phyloP scores from a whole-genome alignment of 306 rosid species.

The Vigna mungo region DNA sequence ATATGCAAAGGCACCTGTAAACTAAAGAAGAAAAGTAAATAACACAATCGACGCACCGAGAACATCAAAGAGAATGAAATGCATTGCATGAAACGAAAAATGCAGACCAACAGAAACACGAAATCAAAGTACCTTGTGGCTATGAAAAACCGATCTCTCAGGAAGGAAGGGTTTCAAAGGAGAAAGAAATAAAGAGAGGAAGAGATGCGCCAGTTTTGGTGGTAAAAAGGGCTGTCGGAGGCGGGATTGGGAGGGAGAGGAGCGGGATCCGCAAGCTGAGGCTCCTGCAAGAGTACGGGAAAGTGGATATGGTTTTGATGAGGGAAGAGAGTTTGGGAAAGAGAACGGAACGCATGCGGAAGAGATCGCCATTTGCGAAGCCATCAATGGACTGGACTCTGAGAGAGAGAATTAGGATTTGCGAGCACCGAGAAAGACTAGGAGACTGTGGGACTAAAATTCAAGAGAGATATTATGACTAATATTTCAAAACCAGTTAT shows the following conservation, averaged over 20 bases:
- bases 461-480: no score
- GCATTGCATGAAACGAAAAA: conserved; percentile 41
- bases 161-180: background rate
- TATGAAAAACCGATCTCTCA: background rate
- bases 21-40: background rate
- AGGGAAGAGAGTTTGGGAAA: background rate
- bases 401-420: conserved; percentile 45
- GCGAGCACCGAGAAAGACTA: no score
- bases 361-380: conserved; percentile 76
- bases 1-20: background rate
- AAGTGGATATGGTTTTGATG: conserved; percentile 66
- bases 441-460: no score
- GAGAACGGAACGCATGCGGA: conserved; percentile 60
- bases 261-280: conserved; percentile 68
- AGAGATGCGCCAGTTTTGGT: conserved; percentile 82
- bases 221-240: conserved; percentile 82
- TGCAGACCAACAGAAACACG: background rate
- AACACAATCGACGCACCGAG: background rate
- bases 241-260: conserved; percentile 93
- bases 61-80: background rate
- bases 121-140: background rate
- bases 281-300: conserved; percentile 70
- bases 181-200: conserved; percentile 2
- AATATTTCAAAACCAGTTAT: no score
- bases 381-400: conserved; percentile 54